Percentiles rank a stretch among this genome's conserved stretches.
These are phyloP conservation scores for Gossypium bickii DNA, from an alignment of 345 rosid genomes.

Conservation along the genomic window DNA sequence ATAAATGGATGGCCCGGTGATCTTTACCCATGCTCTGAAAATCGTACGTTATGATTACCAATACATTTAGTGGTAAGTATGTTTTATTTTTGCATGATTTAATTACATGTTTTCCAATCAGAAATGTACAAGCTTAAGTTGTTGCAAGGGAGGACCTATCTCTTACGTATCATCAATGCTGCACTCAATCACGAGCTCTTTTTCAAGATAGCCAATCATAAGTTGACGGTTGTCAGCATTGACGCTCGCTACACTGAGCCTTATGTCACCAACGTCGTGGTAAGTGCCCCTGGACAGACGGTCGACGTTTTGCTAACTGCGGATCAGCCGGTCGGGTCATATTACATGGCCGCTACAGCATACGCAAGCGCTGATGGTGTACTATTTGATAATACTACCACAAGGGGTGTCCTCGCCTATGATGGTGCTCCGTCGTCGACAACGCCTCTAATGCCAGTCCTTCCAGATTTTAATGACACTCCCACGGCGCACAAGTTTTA, in stretches of 20 bases:
- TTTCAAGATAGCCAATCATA: slow-evolving; percentile 85
- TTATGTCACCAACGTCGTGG: slow-evolving; percentile 56
- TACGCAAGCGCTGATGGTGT: slow-evolving; percentile 39
- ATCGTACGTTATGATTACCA: slow-evolving; percentile 33
- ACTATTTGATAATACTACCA: slow-evolving; percentile 48
- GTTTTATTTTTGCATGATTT: neutral
- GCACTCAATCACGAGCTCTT: slow-evolving; percentile 80
- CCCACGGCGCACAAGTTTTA: slow-evolving; percentile 62
- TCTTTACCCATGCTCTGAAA: slow-evolving; percentile 68
- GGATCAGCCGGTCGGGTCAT: slow-evolving; percentile 53
- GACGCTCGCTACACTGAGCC: slow-evolving; percentile 72
- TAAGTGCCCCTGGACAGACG: slow-evolving; percentile 72
- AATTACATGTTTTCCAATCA: slow-evolving; percentile 10
- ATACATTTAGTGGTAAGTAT: neutral
- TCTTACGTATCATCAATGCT: slow-evolving; percentile 85
- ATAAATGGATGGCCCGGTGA: slow-evolving; percentile 86
- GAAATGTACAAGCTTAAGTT: slow-evolving; percentile 54
- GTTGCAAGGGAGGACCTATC: slow-evolving; percentile 59
- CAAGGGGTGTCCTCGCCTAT: slow-evolving; percentile 59
- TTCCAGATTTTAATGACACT: slow-evolving; percentile 61
- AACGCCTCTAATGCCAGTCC: slow-evolving; percentile 50
- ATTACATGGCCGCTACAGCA: slow-evolving; percentile 73
- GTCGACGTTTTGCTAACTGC: slow-evolving; percentile 51
- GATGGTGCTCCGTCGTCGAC: slow-evolving; percentile 17
- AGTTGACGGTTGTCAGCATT: slow-evolving; percentile 60